These are phyloP conservation scores for Pythium phragmitis DNA, from an alignment of 352 stramenopile genomes.

Conservation along the genomic window DNA sequence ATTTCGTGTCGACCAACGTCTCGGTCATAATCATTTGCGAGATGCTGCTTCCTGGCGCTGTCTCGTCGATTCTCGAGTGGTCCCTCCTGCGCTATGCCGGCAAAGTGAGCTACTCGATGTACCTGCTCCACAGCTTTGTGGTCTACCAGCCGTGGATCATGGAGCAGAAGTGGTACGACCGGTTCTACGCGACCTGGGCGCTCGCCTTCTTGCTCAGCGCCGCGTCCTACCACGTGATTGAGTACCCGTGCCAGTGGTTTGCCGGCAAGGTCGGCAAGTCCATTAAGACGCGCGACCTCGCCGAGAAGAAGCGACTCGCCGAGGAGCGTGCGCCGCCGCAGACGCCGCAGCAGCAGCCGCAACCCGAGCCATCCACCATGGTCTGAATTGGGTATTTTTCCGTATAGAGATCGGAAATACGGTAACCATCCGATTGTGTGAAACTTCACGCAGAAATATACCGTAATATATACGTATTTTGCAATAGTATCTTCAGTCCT, in stretches of 20 bases:
- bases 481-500: too few species aligned
- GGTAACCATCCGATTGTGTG: too few species aligned
- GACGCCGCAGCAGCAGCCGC: too few species aligned
- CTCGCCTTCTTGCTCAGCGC: constrained; percentile 34
- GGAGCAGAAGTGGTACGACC: constrained; percentile 35
- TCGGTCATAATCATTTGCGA: constrained; percentile 35
- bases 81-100: constrained; percentile 32
- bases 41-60: constrained; percentile 29
- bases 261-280: constrained; percentile 30
- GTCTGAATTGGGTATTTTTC: too few species aligned
- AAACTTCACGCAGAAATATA: too few species aligned
- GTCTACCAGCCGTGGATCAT: constrained; percentile 25
- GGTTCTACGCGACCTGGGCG: constrained; percentile 34
- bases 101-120: constrained; percentile 45
- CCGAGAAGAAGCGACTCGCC: too few species aligned
- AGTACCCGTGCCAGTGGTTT: constrained; percentile 47
- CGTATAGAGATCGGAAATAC: too few species aligned
- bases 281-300: constrained; percentile 9
- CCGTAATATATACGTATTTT: too few species aligned
- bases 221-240: constrained; percentile 40
- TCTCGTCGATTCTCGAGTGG: constrained; percentile 37
- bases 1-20: constrained; percentile 29
- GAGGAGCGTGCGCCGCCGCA: too few species aligned
- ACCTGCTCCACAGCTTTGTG: constrained; percentile 49
- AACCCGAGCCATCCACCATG: too few species aligned